Percentiles rank a stretch among this genome's conserved stretches.
phyloP scores from a whole-genome alignment of 441 rosid species.

The Capsella rubella region DNA sequence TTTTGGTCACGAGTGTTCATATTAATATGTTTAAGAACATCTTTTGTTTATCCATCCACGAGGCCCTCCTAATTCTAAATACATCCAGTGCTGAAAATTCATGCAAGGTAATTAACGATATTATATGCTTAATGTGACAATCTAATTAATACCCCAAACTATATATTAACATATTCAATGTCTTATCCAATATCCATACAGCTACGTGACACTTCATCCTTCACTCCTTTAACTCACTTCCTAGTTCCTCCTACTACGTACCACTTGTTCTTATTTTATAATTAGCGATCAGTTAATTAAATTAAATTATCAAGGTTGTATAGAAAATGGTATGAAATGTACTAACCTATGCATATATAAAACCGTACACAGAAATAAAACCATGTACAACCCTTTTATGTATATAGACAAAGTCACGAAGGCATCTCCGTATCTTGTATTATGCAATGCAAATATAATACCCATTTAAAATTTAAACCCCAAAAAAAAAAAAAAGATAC shows the following conservation, averaged over 20 bases:
- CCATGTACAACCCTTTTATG: not conserved
- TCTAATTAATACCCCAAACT: slow-evolving; percentile 19
- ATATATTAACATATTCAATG: slow-evolving; percentile 17
- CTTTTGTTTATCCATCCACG: too few species aligned
- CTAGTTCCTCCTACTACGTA: not conserved
- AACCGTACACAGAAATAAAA: not conserved
- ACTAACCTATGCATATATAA: not conserved
- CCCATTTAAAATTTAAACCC: too few species aligned
- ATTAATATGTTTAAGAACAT: too few species aligned
- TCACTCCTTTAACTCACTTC: not conserved
- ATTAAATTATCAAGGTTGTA: slow-evolving; percentile 15
- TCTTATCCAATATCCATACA: slow-evolving; percentile 34
- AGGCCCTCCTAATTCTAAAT: not conserved
- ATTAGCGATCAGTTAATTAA: not conserved
- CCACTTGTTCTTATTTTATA: not conserved
- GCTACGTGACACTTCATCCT: slow-evolving; percentile 14
- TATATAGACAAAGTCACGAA: not conserved
- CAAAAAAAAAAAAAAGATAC: not conserved
- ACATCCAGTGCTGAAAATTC: not conserved
- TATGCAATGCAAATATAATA: not conserved
- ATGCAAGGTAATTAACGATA: slow-evolving; percentile 4
- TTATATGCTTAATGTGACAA: not conserved
- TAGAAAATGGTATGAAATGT: slow-evolving; percentile 7
- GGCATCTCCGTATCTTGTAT: slow-evolving; percentile 9
- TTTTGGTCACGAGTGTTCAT: not conserved